A percentile compares a stretch with the other conserved stretches of the same genome.
Evolutionary conservation across 768 basidiomycete genomes (phyloP).

Genomic region (Termitomyces sp.): DNA sequence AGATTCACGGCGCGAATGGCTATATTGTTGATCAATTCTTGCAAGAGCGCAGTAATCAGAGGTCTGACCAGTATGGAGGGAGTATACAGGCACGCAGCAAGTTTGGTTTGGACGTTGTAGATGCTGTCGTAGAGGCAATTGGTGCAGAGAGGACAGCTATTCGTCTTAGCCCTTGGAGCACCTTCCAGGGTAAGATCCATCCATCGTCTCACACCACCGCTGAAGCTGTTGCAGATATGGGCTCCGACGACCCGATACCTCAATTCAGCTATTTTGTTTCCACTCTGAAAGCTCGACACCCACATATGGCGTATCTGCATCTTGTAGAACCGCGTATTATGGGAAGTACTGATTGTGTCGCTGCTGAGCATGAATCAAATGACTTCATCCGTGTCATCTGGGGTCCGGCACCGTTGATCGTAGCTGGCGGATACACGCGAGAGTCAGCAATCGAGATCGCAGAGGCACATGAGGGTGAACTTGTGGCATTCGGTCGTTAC

Average conservation of each 20-base stretch:
- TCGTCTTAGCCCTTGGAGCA: conserved; percentile 56
- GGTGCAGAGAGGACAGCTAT: conserved; percentile 54
- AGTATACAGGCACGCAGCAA: conserved; percentile 56
- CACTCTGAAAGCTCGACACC: conserved; percentile 34
- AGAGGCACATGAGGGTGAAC: conserved; percentile 24
- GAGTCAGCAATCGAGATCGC: conserved; percentile 34
- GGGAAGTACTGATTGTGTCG: conserved; percentile 11
- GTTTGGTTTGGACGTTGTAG: conserved; percentile 54
- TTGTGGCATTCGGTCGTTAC: conserved; percentile 28
- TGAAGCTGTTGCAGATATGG: conserved; percentile 36
- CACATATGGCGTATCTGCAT: conserved; percentile 52
- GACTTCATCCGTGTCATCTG: conserved; percentile 48
- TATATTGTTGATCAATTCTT: conserved; percentile 62
- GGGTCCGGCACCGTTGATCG: conserved; percentile 35
- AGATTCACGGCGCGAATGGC: conserved; percentile 44
- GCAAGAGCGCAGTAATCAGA: conserved; percentile 49
- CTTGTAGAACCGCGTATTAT: conserved; percentile 36
- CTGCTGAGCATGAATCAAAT: conserved; percentile 27
- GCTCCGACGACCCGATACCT: conserved; percentile 51
- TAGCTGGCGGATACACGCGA: conserved; percentile 41
- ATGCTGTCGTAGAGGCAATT: conserved; percentile 47
- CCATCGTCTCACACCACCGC: neutral
- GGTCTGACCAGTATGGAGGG: conserved; percentile 69
- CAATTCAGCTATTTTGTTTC: conserved; percentile 50
- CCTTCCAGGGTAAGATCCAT: neutral